Conservation (phyloP, 2,329 filamentous ascomycete species). For the Colletotrichum higginsianum region DNA sequence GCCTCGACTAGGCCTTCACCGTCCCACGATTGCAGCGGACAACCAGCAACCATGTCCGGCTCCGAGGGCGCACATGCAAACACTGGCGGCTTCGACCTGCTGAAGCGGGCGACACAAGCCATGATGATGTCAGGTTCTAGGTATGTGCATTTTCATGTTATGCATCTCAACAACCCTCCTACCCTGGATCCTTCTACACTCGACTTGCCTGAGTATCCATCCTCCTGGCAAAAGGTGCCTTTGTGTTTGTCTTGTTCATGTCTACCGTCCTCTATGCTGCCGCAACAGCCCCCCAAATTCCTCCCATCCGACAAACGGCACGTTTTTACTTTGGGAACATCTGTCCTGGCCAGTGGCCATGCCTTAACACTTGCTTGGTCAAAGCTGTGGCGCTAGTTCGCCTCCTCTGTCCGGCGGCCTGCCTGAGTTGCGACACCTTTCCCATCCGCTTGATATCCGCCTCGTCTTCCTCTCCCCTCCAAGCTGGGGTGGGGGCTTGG, state of each 20-base stretch:
- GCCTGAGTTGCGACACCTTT: slow-evolving; percentile 27
- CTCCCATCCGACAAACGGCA: not conserved
- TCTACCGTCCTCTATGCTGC: slow-evolving; percentile 12
- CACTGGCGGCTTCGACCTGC: slow-evolving; percentile 67
- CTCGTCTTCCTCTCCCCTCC: slow-evolving; percentile 13
- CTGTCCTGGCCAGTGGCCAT: slow-evolving; percentile 10
- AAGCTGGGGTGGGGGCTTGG: not conserved
- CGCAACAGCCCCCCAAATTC: not conserved
- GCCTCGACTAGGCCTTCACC: slow-evolving; percentile 41
- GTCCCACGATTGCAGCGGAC: slow-evolving; percentile 14
- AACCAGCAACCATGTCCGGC: slow-evolving; percentile 61
- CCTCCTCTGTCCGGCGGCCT: slow-evolving; percentile 20
- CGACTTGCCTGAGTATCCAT: not conserved
- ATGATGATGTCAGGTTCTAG: slow-evolving; percentile 71
- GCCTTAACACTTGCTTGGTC: slow-evolving; percentile 22
- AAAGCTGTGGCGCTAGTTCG: slow-evolving; percentile 30
- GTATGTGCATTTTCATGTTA: slow-evolving; percentile 40
- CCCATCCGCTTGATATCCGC: slow-evolving; percentile 28
- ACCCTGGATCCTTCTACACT: slow-evolving; percentile 5
- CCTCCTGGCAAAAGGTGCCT: not conserved
- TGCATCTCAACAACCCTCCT: slow-evolving; percentile 42
- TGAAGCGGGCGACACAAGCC: slow-evolving; percentile 73
- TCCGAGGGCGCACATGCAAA: slow-evolving; percentile 59
- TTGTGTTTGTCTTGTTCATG: not conserved
- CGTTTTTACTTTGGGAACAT: not conserved